Conservation (phyloP, 1,284 basidiomycete species). For the Anthracocystis panici-leucophaei region DNA sequence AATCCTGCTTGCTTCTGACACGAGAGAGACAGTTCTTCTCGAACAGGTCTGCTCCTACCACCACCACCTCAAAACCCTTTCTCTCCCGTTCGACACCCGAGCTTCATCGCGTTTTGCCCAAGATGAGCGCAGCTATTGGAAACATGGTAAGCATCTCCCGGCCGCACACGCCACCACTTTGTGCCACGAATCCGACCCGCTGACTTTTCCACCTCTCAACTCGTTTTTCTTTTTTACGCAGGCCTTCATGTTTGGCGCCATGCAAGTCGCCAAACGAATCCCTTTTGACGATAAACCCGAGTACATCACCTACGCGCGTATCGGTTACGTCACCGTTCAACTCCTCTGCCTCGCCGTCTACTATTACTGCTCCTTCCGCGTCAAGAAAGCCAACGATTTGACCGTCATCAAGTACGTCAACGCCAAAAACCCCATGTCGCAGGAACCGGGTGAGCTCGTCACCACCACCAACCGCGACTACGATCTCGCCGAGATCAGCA, state of each 20-base stretch:
- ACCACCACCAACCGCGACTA: slow-evolving; percentile 95
- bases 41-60: slow-evolving; percentile 2
- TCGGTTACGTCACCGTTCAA: slow-evolving; percentile 84
- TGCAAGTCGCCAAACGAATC: slow-evolving; percentile 84
- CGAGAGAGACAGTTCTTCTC: background rate
- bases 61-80: slow-evolving; percentile 2
- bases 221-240: background rate
- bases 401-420: slow-evolving; percentile 89
- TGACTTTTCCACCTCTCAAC: slow-evolving; percentile 1
- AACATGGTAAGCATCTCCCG: slow-evolving; percentile 47
- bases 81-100: slow-evolving; percentile 4
- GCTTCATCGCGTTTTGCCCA: slow-evolving; percentile 11
- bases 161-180: background rate
- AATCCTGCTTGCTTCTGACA: too few species aligned
- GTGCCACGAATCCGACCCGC: background rate
- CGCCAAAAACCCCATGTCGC: slow-evolving; percentile 72
- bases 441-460: slow-evolving; percentile 82
- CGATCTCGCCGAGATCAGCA: slow-evolving; percentile 86
- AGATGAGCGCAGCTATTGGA: slow-evolving; percentile 53
- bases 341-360: slow-evolving; percentile 78
- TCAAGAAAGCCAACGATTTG: slow-evolving; percentile 94
- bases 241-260: slow-evolving; percentile 64
- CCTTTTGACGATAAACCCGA: slow-evolving; percentile 87
- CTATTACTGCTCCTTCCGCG: slow-evolving; percentile 77
- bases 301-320: slow-evolving; percentile 83